These are phyloP conservation scores for Pyrenula aspistea DNA, from an alignment of 495 filamentous ascomycete species.

Conservation along the genomic window DNA sequence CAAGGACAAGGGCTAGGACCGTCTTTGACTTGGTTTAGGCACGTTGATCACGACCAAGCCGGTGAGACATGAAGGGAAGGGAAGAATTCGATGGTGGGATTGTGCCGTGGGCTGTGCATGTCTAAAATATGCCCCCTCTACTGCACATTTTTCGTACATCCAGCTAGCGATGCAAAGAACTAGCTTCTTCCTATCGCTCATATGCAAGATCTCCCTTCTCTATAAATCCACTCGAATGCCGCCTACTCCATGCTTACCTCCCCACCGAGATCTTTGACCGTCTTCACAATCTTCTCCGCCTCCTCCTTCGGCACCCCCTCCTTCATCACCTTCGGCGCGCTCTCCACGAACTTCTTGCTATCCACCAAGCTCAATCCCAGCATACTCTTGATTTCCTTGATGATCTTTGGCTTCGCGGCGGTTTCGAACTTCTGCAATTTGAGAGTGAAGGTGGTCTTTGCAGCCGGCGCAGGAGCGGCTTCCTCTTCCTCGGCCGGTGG, in stretches of 20 bases:
- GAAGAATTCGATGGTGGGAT: too few species aligned
- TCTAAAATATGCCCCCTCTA: too few species aligned
- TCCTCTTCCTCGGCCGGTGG: slow-evolving; percentile 73
- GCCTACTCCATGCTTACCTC: slow-evolving; percentile 80
- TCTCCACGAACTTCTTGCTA: slow-evolving; percentile 99
- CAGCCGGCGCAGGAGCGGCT: slow-evolving; percentile 63
- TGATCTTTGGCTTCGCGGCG: slow-evolving; percentile 87
- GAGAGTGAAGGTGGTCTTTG: slow-evolving; percentile 96
- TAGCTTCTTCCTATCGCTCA: too few species aligned
- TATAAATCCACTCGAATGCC: too few species aligned
- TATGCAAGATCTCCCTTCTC: too few species aligned
- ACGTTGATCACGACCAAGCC: too few species aligned
- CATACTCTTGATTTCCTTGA: slow-evolving; percentile 98
- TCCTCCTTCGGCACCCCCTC: slow-evolving; percentile 97
- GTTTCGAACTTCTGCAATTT: slow-evolving; percentile 86
- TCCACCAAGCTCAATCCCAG: slow-evolving; percentile 93
- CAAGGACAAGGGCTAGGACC: too few species aligned
- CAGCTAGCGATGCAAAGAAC: too few species aligned
- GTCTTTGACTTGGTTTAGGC: too few species aligned
- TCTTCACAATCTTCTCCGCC: slow-evolving; percentile 92
- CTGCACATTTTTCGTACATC: too few species aligned
- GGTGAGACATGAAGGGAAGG: too few species aligned
- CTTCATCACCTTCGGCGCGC: slow-evolving; percentile 95
- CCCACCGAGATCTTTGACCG: slow-evolving; percentile 83
- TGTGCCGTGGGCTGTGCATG: too few species aligned